Conservation (phyloP, 306 rosid species). For the Albizia julibrissin region DNA sequence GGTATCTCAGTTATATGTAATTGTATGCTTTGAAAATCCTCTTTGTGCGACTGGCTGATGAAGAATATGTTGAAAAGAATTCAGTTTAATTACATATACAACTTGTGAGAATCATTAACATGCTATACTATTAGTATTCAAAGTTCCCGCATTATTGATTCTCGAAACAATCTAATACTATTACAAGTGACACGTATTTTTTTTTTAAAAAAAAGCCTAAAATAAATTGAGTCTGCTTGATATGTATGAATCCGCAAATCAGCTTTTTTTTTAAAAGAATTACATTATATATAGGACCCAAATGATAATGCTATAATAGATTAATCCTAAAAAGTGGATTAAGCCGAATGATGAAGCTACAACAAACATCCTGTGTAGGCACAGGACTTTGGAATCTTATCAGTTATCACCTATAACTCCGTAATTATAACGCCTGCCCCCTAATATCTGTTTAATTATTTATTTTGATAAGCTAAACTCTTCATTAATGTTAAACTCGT, state of each 20-base stretch:
- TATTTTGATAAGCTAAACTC: neutral
- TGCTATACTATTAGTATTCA: neutral
- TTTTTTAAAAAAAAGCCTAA: too few relatives aligned
- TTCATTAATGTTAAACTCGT: neutral
- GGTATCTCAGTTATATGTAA: neutral
- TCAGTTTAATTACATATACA: neutral
- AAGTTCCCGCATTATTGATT: neutral
- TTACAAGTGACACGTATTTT: too few relatives aligned
- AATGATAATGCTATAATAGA: neutral
- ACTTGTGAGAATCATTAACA: neutral
- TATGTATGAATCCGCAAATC: too few relatives aligned
- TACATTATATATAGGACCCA: neutral
- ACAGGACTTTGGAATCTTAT: conserved; percentile 18
- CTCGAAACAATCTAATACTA: neutral
- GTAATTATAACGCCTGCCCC: neutral
- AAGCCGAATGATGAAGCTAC: neutral
- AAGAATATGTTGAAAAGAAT: neutral
- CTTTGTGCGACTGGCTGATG: neutral
- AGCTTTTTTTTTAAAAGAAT: neutral
- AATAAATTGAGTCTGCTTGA: too few relatives aligned
- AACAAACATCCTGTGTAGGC: neutral
- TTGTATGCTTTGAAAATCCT: neutral
- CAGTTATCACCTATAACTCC: neutral
- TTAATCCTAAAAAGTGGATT: neutral
- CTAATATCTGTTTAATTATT: neutral